phyloP scores from a whole-genome alignment of 768 basidiomycete species.

The Mrakia blollopis region DNA sequence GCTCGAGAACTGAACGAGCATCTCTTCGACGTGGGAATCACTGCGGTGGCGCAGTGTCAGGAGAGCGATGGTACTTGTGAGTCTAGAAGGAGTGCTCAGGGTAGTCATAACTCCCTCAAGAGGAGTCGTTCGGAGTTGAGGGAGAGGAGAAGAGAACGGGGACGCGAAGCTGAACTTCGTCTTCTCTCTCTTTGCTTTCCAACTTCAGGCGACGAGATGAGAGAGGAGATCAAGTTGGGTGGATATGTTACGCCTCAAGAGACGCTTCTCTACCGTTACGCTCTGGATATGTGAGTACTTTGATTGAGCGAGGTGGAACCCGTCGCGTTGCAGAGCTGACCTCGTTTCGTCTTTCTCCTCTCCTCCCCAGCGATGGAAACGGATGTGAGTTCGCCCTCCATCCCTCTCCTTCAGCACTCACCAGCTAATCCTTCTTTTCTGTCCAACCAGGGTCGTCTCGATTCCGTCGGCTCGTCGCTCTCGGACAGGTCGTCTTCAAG shows the following conservation, averaged over 20 bases:
- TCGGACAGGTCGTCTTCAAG: constrained; percentile 26
- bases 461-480: constrained; percentile 16
- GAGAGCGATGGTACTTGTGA: constrained; percentile 6
- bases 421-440: neutral
- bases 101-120: too few species aligned
- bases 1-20: neutral
- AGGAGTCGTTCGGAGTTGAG: neutral
- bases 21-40: constrained; percentile 24
- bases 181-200: neutral
- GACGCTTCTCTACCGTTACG: neutral
- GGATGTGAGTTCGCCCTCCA: neutral
- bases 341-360: neutral
- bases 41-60: constrained; percentile 1
- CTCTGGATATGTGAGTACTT: neutral
- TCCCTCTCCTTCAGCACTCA: neutral
- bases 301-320: neutral
- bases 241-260: neutral
- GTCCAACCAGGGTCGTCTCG: constrained; percentile 17
- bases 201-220: neutral
- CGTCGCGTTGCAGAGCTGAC: neutral
- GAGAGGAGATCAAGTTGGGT: neutral
- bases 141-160: neutral
- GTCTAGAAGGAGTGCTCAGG: too few species aligned
- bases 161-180: neutral
- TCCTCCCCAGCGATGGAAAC: neutral